Conservation (phyloP, 1,284 basidiomycete species). For the Wallemia mellicola region DNA sequence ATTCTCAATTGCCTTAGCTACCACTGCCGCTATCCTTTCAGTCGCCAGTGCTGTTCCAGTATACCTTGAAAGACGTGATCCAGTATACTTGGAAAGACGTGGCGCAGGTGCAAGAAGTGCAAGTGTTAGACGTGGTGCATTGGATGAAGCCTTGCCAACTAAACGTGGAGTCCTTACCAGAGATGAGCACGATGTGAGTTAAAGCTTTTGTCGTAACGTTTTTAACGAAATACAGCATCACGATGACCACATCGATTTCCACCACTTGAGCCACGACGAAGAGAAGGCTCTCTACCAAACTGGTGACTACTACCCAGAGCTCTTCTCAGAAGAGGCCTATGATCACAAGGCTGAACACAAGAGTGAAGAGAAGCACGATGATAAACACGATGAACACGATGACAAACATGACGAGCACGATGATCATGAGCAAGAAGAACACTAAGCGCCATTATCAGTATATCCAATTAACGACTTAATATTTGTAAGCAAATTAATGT, state of each 20-base stretch:
- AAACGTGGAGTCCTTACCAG: too few species aligned
- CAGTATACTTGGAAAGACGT: not conserved
- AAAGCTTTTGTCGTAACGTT: too few species aligned
- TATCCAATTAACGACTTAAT: too few species aligned
- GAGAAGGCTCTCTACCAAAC: not conserved
- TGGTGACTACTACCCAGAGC: not conserved
- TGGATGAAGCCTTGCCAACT: too few species aligned
- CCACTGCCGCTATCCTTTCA: not conserved
- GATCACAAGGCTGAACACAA: not conserved
- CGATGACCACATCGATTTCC: not conserved
- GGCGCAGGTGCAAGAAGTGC: too few species aligned
- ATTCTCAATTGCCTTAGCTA: not conserved
- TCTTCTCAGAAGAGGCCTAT: not conserved
- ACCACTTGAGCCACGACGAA: not conserved
- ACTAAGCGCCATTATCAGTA: too few species aligned
- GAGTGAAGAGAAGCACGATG: not conserved
- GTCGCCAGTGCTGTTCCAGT: not conserved
- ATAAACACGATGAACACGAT: not conserved
- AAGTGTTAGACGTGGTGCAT: too few species aligned
- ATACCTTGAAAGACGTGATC: not conserved
- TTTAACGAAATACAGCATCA: not conserved
- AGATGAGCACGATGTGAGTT: too few species aligned
- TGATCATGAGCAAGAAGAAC: not conserved
- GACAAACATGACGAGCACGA: not conserved
- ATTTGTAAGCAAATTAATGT: too few species aligned